These are phyloP conservation scores for Parastagonospora avenae DNA, from an alignment of 2,329 filamentous ascomycete species.

Conservation along the genomic window DNA sequence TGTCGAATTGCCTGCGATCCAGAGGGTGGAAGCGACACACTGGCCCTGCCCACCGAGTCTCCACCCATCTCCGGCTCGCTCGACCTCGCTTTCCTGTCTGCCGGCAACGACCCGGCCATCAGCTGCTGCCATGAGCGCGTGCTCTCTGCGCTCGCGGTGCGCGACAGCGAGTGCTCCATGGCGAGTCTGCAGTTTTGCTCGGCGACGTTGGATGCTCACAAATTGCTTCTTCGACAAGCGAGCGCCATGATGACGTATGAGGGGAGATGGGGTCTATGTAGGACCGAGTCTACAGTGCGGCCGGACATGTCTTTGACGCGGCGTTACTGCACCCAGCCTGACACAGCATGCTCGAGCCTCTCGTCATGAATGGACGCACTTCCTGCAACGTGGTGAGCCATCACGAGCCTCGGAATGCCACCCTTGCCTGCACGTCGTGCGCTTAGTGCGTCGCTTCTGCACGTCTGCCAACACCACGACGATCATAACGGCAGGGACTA, in stretches of 20 bases:
- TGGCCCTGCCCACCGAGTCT: constrained; percentile 63
- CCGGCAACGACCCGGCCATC: constrained; percentile 45
- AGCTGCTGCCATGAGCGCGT: constrained; percentile 51
- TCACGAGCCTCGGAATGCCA: constrained; percentile 13
- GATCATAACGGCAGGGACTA: no score
- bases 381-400: constrained; percentile 2
- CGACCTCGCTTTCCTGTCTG: constrained; percentile 61
- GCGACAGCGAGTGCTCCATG: constrained; percentile 40
- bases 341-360: constrained; percentile 14
- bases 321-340: constrained; percentile 21
- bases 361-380: constrained; percentile 14
- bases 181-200: constrained; percentile 8
- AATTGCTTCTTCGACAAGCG: constrained; percentile 19
- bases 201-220: constrained; percentile 6
- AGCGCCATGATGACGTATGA: constrained; percentile 21
- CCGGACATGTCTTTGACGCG: constrained; percentile 3
- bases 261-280: neutral
- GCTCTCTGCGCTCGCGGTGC: constrained; percentile 47
- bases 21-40: constrained; percentile 68
- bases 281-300: neutral
- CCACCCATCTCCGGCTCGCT: constrained; percentile 65
- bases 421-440: neutral
- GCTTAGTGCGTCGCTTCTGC: neutral
- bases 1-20: constrained; percentile 51
- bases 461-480: neutral